These are phyloP conservation scores for Trypanosoma lewisi DNA, from an alignment of 208 protist species.

Conservation along the genomic window DNA sequence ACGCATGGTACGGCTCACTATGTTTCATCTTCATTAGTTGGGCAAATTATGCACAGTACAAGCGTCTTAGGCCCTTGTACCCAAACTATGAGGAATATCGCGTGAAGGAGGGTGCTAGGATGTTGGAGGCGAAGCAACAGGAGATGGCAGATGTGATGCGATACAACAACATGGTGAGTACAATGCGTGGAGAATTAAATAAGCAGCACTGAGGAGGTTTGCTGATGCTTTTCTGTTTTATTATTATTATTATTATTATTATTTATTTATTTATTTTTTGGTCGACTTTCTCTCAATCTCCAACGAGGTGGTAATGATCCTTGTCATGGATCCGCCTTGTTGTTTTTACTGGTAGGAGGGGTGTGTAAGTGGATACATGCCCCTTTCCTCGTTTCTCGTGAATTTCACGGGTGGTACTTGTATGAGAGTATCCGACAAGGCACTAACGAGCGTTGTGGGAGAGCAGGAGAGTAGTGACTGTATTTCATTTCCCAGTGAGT, in stretches of 20 bases:
- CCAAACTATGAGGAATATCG: constrained; percentile 62
- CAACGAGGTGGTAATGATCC: no score
- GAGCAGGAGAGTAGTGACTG: no score
- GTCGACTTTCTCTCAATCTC: no score
- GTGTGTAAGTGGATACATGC: no score
- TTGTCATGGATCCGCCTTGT: no score
- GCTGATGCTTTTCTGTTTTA: background rate
- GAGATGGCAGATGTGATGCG: constrained; percentile 69
- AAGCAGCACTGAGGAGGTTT: constrained; percentile 2
- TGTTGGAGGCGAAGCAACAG: constrained; percentile 75
- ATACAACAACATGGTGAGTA: constrained; percentile 78
- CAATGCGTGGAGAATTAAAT: constrained; percentile 63
- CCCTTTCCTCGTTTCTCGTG: no score
- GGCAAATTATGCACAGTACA: constrained; percentile 79
- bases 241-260: background rate
- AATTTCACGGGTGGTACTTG: no score
- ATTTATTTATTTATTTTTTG: background rate
- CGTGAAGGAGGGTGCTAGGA: constrained; percentile 53
- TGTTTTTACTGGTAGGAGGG: no score
- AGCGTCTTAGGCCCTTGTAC: constrained; percentile 64
- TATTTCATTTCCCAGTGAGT: background rate
- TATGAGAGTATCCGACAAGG: no score
- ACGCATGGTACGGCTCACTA: constrained; percentile 51
- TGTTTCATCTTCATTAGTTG: constrained; percentile 47
- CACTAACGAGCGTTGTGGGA: no score